Evolutionary conservation across 495 filamentous ascomycete species (phyloP).

Genomic region (Articulospora tetracladia): DNA sequence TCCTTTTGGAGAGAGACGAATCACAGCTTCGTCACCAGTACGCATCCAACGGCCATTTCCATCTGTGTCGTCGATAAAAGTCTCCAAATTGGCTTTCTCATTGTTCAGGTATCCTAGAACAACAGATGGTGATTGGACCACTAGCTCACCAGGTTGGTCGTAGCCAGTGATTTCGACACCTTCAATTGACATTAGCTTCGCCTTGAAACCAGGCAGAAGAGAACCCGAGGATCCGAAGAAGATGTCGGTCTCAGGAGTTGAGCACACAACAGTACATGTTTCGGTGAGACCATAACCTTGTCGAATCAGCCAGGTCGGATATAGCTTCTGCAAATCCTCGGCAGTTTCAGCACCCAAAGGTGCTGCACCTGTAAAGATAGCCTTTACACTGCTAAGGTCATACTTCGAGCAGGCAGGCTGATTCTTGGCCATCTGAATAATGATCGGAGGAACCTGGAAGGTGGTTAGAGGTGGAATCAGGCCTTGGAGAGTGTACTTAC

Average conservation of each 20-base stretch:
- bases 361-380: slow-evolving; percentile 77
- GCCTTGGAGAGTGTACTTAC: slow-evolving; percentile 37
- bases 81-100: slow-evolving; percentile 74
- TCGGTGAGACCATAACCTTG: slow-evolving; percentile 91
- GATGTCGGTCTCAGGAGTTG: slow-evolving; percentile 63
- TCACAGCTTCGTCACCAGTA: slow-evolving; percentile 81
- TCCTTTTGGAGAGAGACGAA: slow-evolving; percentile 55
- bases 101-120: slow-evolving; percentile 84
- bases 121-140: slow-evolving; percentile 71
- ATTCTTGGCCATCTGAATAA: slow-evolving; percentile 75
- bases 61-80: slow-evolving; percentile 68
- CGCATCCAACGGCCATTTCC: slow-evolving; percentile 65
- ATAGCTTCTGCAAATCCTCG: slow-evolving; percentile 57
- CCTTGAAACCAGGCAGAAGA: slow-evolving; percentile 62
- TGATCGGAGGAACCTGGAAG: slow-evolving; percentile 69
- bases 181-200: slow-evolving; percentile 67
- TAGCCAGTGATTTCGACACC: slow-evolving; percentile 73
- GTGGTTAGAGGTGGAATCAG: not conserved
- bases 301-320: slow-evolving; percentile 62
- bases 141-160: slow-evolving; percentile 75
- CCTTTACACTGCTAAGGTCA: slow-evolving; percentile 65
- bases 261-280: slow-evolving; percentile 68
- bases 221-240: slow-evolving; percentile 70
- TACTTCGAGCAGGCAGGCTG: slow-evolving; percentile 59
- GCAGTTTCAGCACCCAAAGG: slow-evolving; percentile 79